Evolutionary conservation across 176 grass and related monocot genomes (phyloP), one percentile per base, ranked within the genome.

Genomic region (Hyparrhenia diplandra): DNA sequence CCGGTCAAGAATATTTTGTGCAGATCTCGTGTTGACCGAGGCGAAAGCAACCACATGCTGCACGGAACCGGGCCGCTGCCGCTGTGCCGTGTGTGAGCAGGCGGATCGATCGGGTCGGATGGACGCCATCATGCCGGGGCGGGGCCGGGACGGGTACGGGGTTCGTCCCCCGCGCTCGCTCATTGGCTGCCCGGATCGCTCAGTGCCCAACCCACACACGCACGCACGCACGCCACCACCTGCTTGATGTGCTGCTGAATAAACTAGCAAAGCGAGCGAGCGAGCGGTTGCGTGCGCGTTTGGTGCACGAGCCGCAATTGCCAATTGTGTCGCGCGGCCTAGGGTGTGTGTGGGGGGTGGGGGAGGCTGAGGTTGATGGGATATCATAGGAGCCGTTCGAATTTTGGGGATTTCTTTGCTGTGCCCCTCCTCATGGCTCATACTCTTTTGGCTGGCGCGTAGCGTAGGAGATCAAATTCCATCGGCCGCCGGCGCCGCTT

Each of bases 21-120:
- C 40, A 23, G 85, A 82, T 87, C 37, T 51, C 69, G 64, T 87
- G 79, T 82, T 87, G 85, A 87, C 85, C 55, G 28, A 17, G 27
- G 57, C 45, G 36, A 45, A 25, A 61, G 54, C 14, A 31, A 41
- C 45, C 79, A 40, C 37, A 69, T 76, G 78, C 49, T 74, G 35
- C 84, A 75, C 73, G 73, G 32, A 58, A 75, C 73, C 51, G 20
- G 29, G 28, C 11, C 14, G 14, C 42, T 45, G 6, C 21, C 0
- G 51, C 8, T 25, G 55, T 59, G 55, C 55, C 55, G 55, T 59
- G 55, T 25, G 21, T 21, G 3, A 6, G 17, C 35, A 12, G 37
- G 5, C 35, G 18, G 17, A 17, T 8, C 39, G 39, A 9, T 52
- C 51, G 21, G 55, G 55, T 57, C 49, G n/a, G n/a, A 11, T 59